Conservation (phyloP, 441 rosid genomes). For the Aquilaria agallochum region DNA sequence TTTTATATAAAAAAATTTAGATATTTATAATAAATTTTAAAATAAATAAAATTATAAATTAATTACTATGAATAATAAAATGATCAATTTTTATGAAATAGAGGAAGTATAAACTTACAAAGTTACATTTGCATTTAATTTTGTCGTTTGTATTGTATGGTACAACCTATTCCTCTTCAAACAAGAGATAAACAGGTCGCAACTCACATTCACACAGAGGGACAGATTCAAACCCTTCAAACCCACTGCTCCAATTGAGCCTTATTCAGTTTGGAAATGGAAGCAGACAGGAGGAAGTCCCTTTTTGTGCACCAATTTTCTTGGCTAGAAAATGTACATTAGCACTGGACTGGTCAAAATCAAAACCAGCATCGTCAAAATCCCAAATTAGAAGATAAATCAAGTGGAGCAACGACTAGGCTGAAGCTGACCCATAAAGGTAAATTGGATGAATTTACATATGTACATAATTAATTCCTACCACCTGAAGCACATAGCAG, state of each 20-base stretch:
- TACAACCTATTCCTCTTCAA: too few species aligned
- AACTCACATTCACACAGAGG: too few species aligned
- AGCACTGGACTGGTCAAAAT: neutral
- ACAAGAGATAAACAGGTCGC: too few species aligned
- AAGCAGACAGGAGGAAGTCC: neutral
- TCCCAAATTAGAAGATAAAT: conserved; percentile 13
- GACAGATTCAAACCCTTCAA: too few species aligned
- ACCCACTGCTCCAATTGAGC: neutral
- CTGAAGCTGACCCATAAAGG: conserved; percentile 2
- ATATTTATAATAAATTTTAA: too few species aligned
- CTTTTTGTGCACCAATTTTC: neutral
- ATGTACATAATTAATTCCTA: conserved; percentile 33
- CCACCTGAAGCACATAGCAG: conserved; percentile 13
- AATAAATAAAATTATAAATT: too few species aligned
- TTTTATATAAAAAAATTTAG: too few species aligned
- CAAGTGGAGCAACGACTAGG: conserved; percentile 11
- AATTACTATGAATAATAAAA: too few species aligned
- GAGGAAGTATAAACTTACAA: too few species aligned
- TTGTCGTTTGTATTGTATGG: too few species aligned
- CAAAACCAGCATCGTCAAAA: conserved; percentile 10
- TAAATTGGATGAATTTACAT: conserved; percentile 23
- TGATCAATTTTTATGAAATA: too few species aligned
- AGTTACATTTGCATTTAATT: too few species aligned
- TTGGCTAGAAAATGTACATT: neutral
- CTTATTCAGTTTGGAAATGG: neutral